phyloP scores from a whole-genome alignment of 805 yeast species.

The Yarrowia sp. region DNA sequence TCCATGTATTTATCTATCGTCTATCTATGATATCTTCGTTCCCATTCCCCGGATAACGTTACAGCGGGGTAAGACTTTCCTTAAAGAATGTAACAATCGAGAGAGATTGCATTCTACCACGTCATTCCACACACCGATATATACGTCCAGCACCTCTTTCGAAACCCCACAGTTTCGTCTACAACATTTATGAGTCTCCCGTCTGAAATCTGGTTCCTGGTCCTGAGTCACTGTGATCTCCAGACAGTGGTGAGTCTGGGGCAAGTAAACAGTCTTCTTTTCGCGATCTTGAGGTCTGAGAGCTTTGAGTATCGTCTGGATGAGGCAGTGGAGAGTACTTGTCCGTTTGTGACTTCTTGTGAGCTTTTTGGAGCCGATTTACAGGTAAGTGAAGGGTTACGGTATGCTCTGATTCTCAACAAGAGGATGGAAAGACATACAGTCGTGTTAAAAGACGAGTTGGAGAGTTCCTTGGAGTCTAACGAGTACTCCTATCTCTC shows the following conservation, averaged over 20 bases:
- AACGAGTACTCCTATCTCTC: not conserved
- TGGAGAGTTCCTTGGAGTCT: not conserved
- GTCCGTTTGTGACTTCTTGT: not conserved
- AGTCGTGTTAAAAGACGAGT: too few species aligned
- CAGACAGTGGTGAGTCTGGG: not conserved
- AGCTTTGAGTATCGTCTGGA: not conserved
- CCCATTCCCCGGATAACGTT: not conserved
- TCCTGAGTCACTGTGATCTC: not conserved
- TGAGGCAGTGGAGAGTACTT: not conserved
- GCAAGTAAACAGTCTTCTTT: not conserved
- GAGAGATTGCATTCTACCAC: not conserved
- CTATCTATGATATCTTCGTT: not conserved
- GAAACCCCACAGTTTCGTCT: too few species aligned
- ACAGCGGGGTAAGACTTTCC: conserved; percentile 1
- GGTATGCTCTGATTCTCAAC: not conserved
- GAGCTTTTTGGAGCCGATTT: not conserved
- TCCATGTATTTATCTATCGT: too few species aligned
- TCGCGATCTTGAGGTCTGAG: not conserved
- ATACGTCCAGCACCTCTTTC: too few species aligned
- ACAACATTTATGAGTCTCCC: not conserved
- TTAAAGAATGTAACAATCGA: not conserved
- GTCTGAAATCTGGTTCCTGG: not conserved
- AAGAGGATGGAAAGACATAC: not conserved
- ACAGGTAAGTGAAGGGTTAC: not conserved
- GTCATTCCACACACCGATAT: too few species aligned